phyloP scores from a whole-genome alignment of 805 yeast species.

The Yarrowia hollandica region DNA sequence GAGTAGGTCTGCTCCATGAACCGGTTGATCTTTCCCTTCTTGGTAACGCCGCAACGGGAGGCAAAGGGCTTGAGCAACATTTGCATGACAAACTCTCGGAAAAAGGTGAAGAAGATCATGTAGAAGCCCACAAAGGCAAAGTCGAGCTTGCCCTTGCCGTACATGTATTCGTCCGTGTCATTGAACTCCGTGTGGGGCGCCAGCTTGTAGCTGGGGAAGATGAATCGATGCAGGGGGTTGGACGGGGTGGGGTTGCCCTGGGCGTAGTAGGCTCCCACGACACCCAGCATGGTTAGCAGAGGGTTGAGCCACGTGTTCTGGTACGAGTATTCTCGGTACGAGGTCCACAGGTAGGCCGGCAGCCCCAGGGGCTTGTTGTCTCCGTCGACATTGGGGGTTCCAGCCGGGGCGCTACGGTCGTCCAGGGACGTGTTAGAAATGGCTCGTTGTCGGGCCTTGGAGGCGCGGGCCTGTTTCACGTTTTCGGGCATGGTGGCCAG shows the following conservation, averaged over 20 bases:
- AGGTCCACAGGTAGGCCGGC: constrained; percentile 49
- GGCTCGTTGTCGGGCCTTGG: constrained; percentile 44
- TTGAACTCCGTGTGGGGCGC: constrained; percentile 47
- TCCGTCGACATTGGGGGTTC: background rate
- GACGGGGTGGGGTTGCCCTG: constrained; percentile 59
- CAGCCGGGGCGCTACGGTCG: background rate
- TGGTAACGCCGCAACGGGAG: constrained; percentile 49
- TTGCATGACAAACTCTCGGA: constrained; percentile 90
- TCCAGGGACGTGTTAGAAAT: constrained; percentile 31
- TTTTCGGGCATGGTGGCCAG: constrained; percentile 65
- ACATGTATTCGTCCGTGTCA: constrained; percentile 51
- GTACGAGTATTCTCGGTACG: constrained; percentile 58
- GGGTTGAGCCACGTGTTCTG: constrained; percentile 74
- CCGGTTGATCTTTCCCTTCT: constrained; percentile 62
- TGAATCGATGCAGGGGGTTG: constrained; percentile 64
- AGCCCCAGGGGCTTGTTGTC: constrained; percentile 21
- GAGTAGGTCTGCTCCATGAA: constrained; percentile 93
- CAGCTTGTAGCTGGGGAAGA: constrained; percentile 60
- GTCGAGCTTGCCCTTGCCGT: constrained; percentile 87
- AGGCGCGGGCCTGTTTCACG: constrained; percentile 45
- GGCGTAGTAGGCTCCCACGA: constrained; percentile 48
- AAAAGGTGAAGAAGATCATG: constrained; percentile 84
- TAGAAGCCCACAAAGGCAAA: constrained; percentile 74
- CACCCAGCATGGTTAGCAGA: constrained; percentile 48
- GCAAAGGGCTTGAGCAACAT: constrained; percentile 75